Evolutionary conservation across 768 basidiomycete genomes (phyloP).

Genomic region (Boletus vinaceobasis): DNA sequence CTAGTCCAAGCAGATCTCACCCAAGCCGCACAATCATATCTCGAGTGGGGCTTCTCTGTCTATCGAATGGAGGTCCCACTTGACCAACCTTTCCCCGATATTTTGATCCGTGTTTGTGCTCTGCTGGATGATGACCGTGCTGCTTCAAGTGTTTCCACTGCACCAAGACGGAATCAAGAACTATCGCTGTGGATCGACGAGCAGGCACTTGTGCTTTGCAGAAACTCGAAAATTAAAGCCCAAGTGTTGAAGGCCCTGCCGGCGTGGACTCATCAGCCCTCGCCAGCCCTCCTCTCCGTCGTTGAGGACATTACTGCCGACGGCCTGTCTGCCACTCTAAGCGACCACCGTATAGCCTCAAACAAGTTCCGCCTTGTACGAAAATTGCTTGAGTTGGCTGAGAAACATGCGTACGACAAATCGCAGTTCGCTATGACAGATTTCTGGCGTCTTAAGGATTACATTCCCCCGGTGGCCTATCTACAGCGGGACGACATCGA

Average conservation of each 20-base stretch:
- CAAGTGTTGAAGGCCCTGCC: constrained; percentile 57
- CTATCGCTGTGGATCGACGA: constrained; percentile 64
- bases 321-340: constrained; percentile 52
- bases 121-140: constrained; percentile 53
- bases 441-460: constrained; percentile 85
- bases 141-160: constrained; percentile 25
- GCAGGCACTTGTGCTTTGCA: constrained; percentile 44
- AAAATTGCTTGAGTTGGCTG: constrained; percentile 51
- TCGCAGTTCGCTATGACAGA: constrained; percentile 52
- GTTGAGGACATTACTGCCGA: constrained; percentile 45
- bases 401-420: constrained; percentile 36
- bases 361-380: constrained; percentile 79
- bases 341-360: constrained; percentile 56
- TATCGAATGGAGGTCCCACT: constrained; percentile 41
- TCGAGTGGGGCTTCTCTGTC: constrained; percentile 69
- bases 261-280: constrained; percentile 73
- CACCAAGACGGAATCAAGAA: constrained; percentile 39
- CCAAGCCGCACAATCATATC: constrained; percentile 66
- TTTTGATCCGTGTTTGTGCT: constrained; percentile 67
- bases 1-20: constrained; percentile 67
- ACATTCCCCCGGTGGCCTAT: constrained; percentile 52
- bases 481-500: constrained; percentile 67
- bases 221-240: constrained; percentile 33
- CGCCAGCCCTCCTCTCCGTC: constrained; percentile 41
- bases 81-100: constrained; percentile 57